Conservation (phyloP, 345 rosid genomes). For the Gossypium bickii region DNA sequence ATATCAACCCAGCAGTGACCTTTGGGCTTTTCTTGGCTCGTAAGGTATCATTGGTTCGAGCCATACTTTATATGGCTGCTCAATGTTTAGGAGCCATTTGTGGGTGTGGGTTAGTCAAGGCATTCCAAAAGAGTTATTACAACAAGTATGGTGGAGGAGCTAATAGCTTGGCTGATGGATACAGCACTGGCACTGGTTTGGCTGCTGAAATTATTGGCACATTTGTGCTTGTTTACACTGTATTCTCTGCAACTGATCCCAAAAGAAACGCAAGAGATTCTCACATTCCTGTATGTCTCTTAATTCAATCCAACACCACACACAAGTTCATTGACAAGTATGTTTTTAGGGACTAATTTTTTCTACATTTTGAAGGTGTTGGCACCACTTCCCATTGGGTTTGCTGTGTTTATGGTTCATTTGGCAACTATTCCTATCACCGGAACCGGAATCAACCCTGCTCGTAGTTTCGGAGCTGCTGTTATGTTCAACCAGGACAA, state of each 20-base stretch:
- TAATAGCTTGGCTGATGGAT: slow-evolving; percentile 39
- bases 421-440: slow-evolving; percentile 65
- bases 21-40: slow-evolving; percentile 59
- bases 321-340: background rate
- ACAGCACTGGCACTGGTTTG: slow-evolving; percentile 27
- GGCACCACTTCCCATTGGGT: slow-evolving; percentile 63
- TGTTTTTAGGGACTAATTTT: background rate
- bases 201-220: too few species aligned
- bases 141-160: slow-evolving; percentile 57
- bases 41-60: slow-evolving; percentile 54
- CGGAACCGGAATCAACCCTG: slow-evolving; percentile 68
- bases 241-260: slow-evolving; percentile 64
- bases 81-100: slow-evolving; percentile 67
- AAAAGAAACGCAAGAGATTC: slow-evolving; percentile 59
- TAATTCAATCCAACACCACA: background rate
- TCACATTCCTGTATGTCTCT: slow-evolving; percentile 49
- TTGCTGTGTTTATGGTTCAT: slow-evolving; percentile 70
- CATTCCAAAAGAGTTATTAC: slow-evolving; percentile 51
- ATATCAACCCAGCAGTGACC: slow-evolving; percentile 66
- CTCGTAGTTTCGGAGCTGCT: slow-evolving; percentile 63
- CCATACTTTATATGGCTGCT: slow-evolving; percentile 56
- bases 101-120: slow-evolving; percentile 56
- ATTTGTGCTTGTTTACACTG: slow-evolving; percentile 51
- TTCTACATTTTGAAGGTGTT: slow-evolving; percentile 31
- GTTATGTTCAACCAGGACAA: slow-evolving; percentile 40